Conservation (phyloP, 2,329 filamentous ascomycete genomes). For the Pseudogymnoascus sp. region DNA sequence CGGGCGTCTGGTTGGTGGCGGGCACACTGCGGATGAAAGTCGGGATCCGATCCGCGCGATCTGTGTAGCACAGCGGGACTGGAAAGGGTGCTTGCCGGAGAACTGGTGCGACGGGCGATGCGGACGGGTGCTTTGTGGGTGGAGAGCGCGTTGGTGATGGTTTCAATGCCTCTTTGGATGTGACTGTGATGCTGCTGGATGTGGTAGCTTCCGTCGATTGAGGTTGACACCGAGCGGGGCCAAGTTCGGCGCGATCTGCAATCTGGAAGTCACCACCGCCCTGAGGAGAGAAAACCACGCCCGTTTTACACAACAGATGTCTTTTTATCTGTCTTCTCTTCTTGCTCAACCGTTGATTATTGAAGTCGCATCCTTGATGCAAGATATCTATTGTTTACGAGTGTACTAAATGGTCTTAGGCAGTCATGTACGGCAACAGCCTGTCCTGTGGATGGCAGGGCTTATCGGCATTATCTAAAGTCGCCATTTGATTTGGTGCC, state of each 20-base stretch:
- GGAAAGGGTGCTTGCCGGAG: neutral
- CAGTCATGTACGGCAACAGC: neutral
- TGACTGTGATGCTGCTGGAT: neutral
- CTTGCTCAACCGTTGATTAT: neutral
- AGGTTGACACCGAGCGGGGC: neutral
- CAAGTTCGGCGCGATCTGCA: neutral
- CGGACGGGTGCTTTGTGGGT: neutral
- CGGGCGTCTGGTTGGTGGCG: neutral
- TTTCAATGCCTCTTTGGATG: neutral
- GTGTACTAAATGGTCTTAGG: neutral
- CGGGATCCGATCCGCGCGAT: conserved; percentile 1
- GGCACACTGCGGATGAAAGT: neutral
- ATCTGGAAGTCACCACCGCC: neutral
- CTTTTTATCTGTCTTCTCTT: neutral
- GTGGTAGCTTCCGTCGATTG: neutral
- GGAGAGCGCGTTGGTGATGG: neutral
- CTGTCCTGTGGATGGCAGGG: neutral
- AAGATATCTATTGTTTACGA: neutral
- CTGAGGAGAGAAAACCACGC: neutral
- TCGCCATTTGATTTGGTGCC: neutral
- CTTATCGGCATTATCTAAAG: conserved; percentile 6
- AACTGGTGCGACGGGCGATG: neutral
- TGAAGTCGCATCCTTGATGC: neutral
- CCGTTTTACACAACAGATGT: neutral
- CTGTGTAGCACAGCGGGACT: neutral